These are phyloP conservation scores for Gardenia jasminoides DNA, from an alignment of 257 asterid genomes.

Conservation along the genomic window DNA sequence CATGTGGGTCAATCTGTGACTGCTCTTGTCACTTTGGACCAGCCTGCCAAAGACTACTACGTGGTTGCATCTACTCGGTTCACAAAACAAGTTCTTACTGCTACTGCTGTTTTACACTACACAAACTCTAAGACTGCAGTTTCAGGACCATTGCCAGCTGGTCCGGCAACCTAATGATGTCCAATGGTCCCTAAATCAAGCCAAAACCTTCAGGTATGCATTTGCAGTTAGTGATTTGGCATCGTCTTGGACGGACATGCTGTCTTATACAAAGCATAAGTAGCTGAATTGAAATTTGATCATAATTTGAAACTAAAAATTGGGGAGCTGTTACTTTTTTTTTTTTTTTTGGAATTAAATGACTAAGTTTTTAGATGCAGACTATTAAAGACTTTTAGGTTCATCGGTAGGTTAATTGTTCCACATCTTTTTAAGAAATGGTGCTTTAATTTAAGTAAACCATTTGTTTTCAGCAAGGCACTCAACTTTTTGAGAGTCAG, in stretches of 20 bases:
- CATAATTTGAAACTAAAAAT: not conserved
- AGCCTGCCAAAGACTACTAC: slow-evolving; percentile 71
- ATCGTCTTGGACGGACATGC: not conserved
- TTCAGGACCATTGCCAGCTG: slow-evolving; percentile 71
- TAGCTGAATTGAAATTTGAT: no score
- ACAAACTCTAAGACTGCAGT: slow-evolving; percentile 53
- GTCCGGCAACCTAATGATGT: slow-evolving; percentile 40
- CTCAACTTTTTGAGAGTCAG: not conserved
- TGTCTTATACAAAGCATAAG: not conserved
- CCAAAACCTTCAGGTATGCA: slow-evolving; percentile 68
- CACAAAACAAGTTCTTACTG: slow-evolving; percentile 38
- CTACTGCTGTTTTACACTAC: slow-evolving; percentile 66
- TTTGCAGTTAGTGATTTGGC: not conserved
- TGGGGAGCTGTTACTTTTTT: not conserved
- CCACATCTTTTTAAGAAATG: no score
- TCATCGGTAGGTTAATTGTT: not conserved
- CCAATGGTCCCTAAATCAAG: slow-evolving; percentile 82
- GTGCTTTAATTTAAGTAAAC: no score
- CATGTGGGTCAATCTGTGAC: slow-evolving; percentile 87
- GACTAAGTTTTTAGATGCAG: no score
- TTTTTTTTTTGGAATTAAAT: no score
- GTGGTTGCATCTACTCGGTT: slow-evolving; percentile 88
- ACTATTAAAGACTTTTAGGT: not conserved
- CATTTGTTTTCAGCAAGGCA: not conserved
- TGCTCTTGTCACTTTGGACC: slow-evolving; percentile 73